Percentiles rank a stretch among this genome's conserved stretches.
These are phyloP conservation scores for Pelargonium cotyledonis DNA, from an alignment of 441 rosid species.

Conservation along the genomic window DNA sequence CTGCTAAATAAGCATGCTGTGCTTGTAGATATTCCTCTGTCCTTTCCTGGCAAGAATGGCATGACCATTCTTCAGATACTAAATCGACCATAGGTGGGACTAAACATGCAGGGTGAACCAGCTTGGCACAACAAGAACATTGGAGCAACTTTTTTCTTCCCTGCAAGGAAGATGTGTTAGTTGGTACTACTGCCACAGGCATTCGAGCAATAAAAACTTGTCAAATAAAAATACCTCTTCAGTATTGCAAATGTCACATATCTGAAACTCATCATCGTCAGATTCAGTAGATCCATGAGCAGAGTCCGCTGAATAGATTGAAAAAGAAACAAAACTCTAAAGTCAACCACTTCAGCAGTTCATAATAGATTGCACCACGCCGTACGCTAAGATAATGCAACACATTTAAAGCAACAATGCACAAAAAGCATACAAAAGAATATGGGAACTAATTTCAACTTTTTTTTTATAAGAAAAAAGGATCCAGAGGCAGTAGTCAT, in stretches of 20 bases:
- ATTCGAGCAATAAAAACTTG: constrained; percentile 18
- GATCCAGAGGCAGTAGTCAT: neutral
- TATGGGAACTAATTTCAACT: neutral
- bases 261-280: constrained; percentile 99
- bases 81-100: constrained; percentile 71
- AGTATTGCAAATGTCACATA: constrained; percentile 80
- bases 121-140: constrained; percentile 92
- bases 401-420: neutral
- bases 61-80: constrained; percentile 76
- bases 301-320: constrained; percentile 73
- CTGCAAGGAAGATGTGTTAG: constrained; percentile 38
- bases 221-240: constrained; percentile 67
- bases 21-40: constrained; percentile 88
- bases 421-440: constrained; percentile 1
- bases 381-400: neutral
- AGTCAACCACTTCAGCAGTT: neutral
- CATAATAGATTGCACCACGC: constrained; percentile 1
- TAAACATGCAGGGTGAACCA: constrained; percentile 79
- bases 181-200: constrained; percentile 14
- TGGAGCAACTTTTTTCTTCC: constrained; percentile 90
- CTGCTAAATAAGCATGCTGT: constrained; percentile 56
- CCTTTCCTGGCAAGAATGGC: constrained; percentile 92
- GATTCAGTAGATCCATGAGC: constrained; percentile 77
- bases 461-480: no score
- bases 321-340: constrained; percentile 5